Evolutionary conservation across 805 yeast genomes (phyloP).

Genomic region (Dipodascus albidus): DNA sequence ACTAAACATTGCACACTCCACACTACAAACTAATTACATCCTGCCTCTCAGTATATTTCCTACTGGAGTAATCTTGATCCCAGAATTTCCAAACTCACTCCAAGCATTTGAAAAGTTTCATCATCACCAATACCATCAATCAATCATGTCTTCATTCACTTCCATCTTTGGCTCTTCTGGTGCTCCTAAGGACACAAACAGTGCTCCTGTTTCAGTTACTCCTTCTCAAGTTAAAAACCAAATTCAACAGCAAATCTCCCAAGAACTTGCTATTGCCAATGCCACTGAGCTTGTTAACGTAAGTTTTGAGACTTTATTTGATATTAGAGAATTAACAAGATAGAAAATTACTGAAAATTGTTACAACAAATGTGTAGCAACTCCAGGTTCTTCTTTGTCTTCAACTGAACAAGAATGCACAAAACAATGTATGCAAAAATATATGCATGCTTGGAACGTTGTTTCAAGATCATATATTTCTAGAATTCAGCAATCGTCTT

Average conservation of each 20-base stretch:
- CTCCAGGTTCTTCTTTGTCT: constrained; percentile 43
- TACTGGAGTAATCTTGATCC: neutral
- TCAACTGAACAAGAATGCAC: constrained; percentile 54
- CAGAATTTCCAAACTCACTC: too few species aligned
- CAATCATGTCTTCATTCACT: constrained; percentile 14
- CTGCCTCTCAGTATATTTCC: neutral
- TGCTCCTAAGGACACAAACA: constrained; percentile 8
- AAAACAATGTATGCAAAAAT: constrained; percentile 70
- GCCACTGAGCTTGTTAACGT: constrained; percentile 74
- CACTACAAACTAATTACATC: too few species aligned
- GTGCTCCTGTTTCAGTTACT: neutral
- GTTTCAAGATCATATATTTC: constrained; percentile 66
- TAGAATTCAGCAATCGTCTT: constrained; percentile 50
- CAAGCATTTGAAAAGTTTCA: neutral
- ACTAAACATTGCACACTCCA: too few species aligned
- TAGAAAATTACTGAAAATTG: constrained; percentile 73
- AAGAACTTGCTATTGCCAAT: constrained; percentile 83
- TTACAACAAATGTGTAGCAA: constrained; percentile 61
- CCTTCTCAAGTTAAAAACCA: constrained; percentile 44
- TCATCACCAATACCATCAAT: neutral
- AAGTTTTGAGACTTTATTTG: too few species aligned
- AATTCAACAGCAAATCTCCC: constrained; percentile 58
- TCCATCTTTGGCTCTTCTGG: constrained; percentile 16
- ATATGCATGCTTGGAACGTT: constrained; percentile 84
- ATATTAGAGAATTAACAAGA: constrained; percentile 1